Evolutionary conservation across 352 stramenopile species (phyloP).

Genomic region (Phytophthora fragariae): DNA sequence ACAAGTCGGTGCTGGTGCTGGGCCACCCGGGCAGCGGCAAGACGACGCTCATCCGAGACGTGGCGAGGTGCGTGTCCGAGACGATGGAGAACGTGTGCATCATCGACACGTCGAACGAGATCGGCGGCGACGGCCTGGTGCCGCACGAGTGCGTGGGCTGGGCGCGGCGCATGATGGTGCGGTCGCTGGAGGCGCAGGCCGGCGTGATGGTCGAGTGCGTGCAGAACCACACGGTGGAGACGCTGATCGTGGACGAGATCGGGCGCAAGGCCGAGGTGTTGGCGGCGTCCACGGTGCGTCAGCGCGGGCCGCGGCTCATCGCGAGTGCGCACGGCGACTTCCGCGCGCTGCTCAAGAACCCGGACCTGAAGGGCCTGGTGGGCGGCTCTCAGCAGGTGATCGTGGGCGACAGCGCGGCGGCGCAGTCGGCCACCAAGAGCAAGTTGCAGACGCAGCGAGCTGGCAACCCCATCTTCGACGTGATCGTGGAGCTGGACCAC

Average conservation of each 20-base stretch:
- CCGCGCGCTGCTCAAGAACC: slow-evolving; percentile 84
- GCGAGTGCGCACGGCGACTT: slow-evolving; percentile 89
- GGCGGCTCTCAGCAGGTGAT: slow-evolving; percentile 78
- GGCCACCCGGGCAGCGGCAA: slow-evolving; percentile 79
- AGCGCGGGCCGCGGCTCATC: slow-evolving; percentile 85
- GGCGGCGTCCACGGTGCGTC: slow-evolving; percentile 66
- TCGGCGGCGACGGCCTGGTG: slow-evolving; percentile 85
- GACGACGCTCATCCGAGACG: slow-evolving; percentile 87
- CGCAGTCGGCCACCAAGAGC: slow-evolving; percentile 34
- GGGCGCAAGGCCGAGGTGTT: slow-evolving; percentile 80
- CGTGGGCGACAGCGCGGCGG: slow-evolving; percentile 61
- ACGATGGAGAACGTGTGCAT: slow-evolving; percentile 80
- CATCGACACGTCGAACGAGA: slow-evolving; percentile 93
- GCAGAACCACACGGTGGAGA: slow-evolving; percentile 91
- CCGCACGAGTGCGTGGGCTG: slow-evolving; percentile 79
- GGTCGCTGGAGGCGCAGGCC: slow-evolving; percentile 67
- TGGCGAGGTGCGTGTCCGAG: slow-evolving; percentile 68
- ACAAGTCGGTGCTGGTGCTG: slow-evolving; percentile 73
- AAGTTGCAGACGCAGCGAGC: slow-evolving; percentile 58
- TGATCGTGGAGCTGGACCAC: slow-evolving; percentile 85
- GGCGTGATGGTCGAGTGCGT: slow-evolving; percentile 91
- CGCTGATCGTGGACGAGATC: slow-evolving; percentile 92
- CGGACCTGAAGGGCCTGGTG: slow-evolving; percentile 77
- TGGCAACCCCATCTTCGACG: slow-evolving; percentile 79
- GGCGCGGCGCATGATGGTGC: slow-evolving; percentile 86